A percentile compares a stretch with the other conserved stretches of the same genome.
These are phyloP conservation scores for Podaxis sp. DNA, from an alignment of 768 basidiomycete genomes.

Conservation along the genomic window DNA sequence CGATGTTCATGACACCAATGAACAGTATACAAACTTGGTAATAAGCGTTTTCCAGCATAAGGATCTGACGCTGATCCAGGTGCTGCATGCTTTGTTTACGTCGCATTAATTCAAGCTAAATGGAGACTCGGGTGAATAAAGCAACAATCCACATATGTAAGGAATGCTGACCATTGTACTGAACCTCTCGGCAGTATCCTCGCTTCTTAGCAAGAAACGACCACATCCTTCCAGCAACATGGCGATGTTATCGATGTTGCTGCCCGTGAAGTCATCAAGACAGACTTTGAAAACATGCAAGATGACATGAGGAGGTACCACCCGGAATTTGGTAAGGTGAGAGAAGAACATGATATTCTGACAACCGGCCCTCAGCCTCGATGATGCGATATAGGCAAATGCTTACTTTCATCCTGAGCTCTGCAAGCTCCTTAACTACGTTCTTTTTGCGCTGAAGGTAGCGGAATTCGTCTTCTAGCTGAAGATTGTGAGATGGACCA, in stretches of 20 bases:
- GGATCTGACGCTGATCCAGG: slow-evolving; percentile 85
- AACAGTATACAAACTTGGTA: slow-evolving; percentile 66
- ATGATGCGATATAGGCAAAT: not conserved
- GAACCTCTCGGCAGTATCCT: slow-evolving; percentile 86
- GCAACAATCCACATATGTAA: not conserved
- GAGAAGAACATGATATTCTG: slow-evolving; percentile 89
- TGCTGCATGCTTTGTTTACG: slow-evolving; percentile 93
- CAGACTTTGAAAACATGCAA: slow-evolving; percentile 97
- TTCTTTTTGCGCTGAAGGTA: slow-evolving; percentile 95
- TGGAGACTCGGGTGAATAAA: not conserved
- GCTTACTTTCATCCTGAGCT: slow-evolving; percentile 78
- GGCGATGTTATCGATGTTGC: slow-evolving; percentile 92
- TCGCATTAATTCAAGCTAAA: slow-evolving; percentile 87
- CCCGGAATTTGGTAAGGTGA: slow-evolving; percentile 92
- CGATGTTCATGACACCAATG: no score
- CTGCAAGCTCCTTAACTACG: slow-evolving; percentile 84
- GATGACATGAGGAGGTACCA: slow-evolving; percentile 89
- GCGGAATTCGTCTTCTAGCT: slow-evolving; percentile 97
- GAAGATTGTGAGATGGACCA: slow-evolving; percentile 12
- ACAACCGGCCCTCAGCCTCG: not conserved
- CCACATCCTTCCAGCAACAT: slow-evolving; percentile 93
- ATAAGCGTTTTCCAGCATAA: slow-evolving; percentile 95
- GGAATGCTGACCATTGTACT: slow-evolving; percentile 69
- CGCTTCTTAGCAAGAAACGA: slow-evolving; percentile 82
- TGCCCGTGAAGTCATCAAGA: slow-evolving; percentile 90